phyloP scores from a whole-genome alignment of 2,329 filamentous ascomycete species.

The Sporothrix schenckii region DNA sequence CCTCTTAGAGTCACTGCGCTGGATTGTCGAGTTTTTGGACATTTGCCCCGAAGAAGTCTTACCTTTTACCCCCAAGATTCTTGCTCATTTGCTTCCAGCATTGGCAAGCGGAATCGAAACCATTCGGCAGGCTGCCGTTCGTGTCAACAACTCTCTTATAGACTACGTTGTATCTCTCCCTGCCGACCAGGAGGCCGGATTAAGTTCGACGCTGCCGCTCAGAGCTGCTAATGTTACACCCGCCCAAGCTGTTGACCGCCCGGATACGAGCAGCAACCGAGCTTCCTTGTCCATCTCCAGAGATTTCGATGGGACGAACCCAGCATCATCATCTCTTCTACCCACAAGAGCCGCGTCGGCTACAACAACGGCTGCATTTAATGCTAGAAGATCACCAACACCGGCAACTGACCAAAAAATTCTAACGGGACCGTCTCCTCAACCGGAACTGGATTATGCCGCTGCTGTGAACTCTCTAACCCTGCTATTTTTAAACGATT shows the following conservation, averaged over 20 bases:
- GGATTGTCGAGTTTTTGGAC: conserved; percentile 95
- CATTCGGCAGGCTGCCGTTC: conserved; percentile 82
- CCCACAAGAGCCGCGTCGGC: conserved; percentile 41
- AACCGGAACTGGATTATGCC: conserved; percentile 87
- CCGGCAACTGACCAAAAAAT: conserved; percentile 38
- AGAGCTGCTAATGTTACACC: not conserved
- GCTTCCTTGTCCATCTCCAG: conserved; percentile 57
- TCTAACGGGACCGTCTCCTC: conserved; percentile 44
- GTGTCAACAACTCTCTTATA: conserved; percentile 89
- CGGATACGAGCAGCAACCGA: conserved; percentile 53
- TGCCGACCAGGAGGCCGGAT: conserved; percentile 61
- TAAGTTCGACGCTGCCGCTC: not conserved
- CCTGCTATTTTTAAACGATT: conserved; percentile 90
- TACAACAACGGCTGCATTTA: conserved; percentile 53
- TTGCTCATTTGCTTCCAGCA: conserved; percentile 89
- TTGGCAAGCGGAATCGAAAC: conserved; percentile 90
- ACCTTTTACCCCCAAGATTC: conserved; percentile 86
- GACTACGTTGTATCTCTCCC: conserved; percentile 91
- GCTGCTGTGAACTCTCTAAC: conserved; percentile 93
- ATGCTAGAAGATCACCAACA: conserved; percentile 14
- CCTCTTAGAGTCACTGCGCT: conserved; percentile 84
- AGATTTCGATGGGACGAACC: conserved; percentile 57
- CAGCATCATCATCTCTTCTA: conserved; percentile 46
- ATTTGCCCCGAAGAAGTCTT: conserved; percentile 97
- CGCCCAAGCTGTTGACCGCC: conserved; percentile 45